phyloP scores from a whole-genome alignment of 495 filamentous ascomycete species.

The Neurospora africana region DNA sequence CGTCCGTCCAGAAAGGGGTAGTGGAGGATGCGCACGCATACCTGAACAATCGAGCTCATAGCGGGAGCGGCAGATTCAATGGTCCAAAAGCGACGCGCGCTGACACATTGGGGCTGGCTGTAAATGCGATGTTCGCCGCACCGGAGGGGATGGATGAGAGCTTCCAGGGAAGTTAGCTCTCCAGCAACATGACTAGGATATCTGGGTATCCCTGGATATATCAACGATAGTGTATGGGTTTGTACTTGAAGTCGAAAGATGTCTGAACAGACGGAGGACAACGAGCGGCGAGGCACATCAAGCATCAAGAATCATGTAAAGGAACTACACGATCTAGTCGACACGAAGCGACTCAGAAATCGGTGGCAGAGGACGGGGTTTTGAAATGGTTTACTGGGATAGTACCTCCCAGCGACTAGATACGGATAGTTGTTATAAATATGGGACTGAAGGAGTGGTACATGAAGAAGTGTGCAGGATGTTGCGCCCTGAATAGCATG shows the following conservation, averaged over 20 bases:
- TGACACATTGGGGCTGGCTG: conserved; percentile 12
- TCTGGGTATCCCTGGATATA: not conserved
- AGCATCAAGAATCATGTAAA: not conserved
- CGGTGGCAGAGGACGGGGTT: not conserved
- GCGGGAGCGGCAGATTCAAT: conserved; percentile 6
- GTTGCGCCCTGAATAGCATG: not conserved
- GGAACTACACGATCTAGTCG: not conserved
- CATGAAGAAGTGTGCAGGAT: not conserved
- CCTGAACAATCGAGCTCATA: conserved; percentile 31
- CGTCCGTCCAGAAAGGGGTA: conserved; percentile 12
- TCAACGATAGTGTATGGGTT: not conserved
- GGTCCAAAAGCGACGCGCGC: conserved; percentile 5
- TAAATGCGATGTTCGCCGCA: conserved; percentile 8
- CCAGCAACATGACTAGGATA: not conserved
- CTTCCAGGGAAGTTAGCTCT: not conserved
- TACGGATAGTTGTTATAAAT: not conserved
- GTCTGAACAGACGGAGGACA: not conserved
- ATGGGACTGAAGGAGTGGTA: not conserved
- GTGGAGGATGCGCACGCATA: conserved; percentile 25
- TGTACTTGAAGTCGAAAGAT: not conserved
- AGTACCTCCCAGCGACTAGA: not conserved
- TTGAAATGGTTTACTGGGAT: not conserved
- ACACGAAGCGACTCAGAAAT: not conserved
- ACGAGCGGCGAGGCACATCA: not conserved
- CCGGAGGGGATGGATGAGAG: conserved; percentile 19